Conservation (phyloP, 2,329 filamentous ascomycete species). For the Cladobotryum protrusum region DNA sequence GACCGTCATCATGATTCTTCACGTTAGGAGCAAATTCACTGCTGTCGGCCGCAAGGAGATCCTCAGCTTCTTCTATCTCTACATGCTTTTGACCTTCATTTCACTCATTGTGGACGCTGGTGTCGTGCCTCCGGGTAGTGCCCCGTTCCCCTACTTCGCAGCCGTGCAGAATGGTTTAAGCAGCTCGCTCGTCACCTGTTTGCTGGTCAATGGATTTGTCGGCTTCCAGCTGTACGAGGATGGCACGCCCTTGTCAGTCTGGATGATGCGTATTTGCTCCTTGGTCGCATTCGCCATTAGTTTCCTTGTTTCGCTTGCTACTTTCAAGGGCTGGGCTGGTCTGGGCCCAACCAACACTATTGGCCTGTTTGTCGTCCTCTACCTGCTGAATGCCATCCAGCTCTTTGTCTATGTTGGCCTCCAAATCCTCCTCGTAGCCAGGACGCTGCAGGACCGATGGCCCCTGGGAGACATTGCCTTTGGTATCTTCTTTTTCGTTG, state of each 20-base stretch:
- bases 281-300: conserved; percentile 77
- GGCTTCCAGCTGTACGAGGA: conserved; percentile 98
- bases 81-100: conserved; percentile 81
- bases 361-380: conserved; percentile 85
- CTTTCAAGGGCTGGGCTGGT: conserved; percentile 88
- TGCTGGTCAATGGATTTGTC: conserved; percentile 96
- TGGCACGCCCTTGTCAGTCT: conserved; percentile 86
- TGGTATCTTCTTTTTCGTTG: conserved; percentile 83
- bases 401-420: conserved; percentile 79
- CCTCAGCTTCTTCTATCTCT: conserved; percentile 94
- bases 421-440: conserved; percentile 81
- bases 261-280: conserved; percentile 78
- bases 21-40: conserved; percentile 95
- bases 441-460: conserved; percentile 93
- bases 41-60: conserved; percentile 75
- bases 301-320: conserved; percentile 81
- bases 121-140: conserved; percentile 76
- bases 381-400: conserved; percentile 83
- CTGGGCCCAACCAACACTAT: conserved; percentile 79
- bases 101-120: conserved; percentile 90
- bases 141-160: conserved; percentile 83
- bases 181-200: conserved; percentile 79
- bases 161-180: conserved; percentile 78
- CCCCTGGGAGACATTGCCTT: conserved; percentile 87
- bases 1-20: conserved; percentile 96